These are phyloP conservation scores for Verticillium zaregamsianum DNA, from an alignment of 2,329 filamentous ascomycete genomes.

Conservation along the genomic window DNA sequence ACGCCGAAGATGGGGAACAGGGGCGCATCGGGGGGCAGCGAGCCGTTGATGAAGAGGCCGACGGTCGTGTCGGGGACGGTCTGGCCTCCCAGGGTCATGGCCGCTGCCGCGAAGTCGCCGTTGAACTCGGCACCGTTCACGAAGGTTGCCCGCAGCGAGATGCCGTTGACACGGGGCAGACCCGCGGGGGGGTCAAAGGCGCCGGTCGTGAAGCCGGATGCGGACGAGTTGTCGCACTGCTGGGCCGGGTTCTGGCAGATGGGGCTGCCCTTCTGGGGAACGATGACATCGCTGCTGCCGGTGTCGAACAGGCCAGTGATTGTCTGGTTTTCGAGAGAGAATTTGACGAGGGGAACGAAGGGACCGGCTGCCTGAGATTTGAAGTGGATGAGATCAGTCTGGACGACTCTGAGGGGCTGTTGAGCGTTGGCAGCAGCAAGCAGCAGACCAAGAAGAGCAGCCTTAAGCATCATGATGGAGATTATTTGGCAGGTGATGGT, in stretches of 20 bases:
- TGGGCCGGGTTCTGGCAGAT: conserved; percentile 1
- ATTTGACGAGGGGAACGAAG: neutral
- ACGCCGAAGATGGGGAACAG: conserved; percentile 3
- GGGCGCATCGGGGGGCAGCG: neutral
- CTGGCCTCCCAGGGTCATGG: neutral
- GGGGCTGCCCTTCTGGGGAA: conserved; percentile 1
- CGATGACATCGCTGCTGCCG: conserved; percentile 4
- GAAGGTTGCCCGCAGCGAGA: neutral
- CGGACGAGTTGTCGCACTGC: neutral
- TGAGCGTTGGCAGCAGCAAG: neutral
- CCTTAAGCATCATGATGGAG: neutral
- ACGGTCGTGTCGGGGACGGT: conserved; percentile 1
- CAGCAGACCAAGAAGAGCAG: neutral
- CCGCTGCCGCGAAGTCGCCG: neutral
- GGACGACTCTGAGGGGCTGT: neutral
- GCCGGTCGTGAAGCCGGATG: neutral
- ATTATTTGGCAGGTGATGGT: neutral
- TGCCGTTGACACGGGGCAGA: neutral
- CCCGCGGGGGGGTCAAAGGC: neutral
- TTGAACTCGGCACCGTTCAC: neutral
- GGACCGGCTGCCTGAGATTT: neutral
- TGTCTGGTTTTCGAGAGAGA: neutral
- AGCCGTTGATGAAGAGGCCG: neutral
- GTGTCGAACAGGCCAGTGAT: conserved; percentile 5
- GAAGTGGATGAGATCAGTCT: neutral